These are phyloP conservation scores for Pontederia paniculata DNA, from an alignment of 176 grass and related monocot genomes.

Conservation along the genomic window DNA sequence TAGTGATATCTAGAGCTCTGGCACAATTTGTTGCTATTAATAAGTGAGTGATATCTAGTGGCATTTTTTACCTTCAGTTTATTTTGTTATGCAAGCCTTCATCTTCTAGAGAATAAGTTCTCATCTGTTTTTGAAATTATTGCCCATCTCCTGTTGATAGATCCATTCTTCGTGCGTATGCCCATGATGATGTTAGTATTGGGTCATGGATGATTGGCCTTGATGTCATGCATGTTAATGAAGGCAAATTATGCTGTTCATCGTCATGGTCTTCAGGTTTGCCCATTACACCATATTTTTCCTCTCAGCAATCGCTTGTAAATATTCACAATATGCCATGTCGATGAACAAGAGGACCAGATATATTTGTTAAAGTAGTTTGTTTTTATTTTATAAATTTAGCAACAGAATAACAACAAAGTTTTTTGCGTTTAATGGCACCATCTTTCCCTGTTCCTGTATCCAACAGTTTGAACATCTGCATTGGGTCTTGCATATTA, in stretches of 20 bases:
- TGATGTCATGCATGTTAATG: slow-evolving; percentile 86
- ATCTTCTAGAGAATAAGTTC: too few species aligned
- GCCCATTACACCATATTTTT: neutral
- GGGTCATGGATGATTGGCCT: slow-evolving; percentile 97
- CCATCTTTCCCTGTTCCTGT: too few species aligned
- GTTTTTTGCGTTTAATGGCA: too few species aligned
- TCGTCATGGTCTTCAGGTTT: slow-evolving; percentile 92
- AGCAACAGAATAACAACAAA: too few species aligned
- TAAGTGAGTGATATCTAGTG: slow-evolving; percentile 27
- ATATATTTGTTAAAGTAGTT: too few species aligned
- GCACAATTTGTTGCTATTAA: slow-evolving; percentile 99
- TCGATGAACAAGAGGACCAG: too few species aligned
- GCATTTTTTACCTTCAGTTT: too few species aligned
- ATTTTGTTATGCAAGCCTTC: too few species aligned
- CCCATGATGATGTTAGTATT: slow-evolving; percentile 97
- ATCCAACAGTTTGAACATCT: neutral
- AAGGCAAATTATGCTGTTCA: slow-evolving; percentile 91
- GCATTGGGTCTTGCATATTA: neutral
- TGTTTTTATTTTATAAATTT: too few species aligned
- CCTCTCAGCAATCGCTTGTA: neutral
- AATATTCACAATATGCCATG: neutral
- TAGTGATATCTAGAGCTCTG: slow-evolving; percentile 83
- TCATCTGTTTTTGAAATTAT: too few species aligned
- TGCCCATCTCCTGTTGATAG: slow-evolving; percentile 23
- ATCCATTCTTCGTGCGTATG: slow-evolving; percentile 71